Percentiles rank a stretch among this genome's conserved stretches.
phyloP scores from a whole-genome alignment of 345 rosid genomes.

The Leavenworthia alabamica region DNA sequence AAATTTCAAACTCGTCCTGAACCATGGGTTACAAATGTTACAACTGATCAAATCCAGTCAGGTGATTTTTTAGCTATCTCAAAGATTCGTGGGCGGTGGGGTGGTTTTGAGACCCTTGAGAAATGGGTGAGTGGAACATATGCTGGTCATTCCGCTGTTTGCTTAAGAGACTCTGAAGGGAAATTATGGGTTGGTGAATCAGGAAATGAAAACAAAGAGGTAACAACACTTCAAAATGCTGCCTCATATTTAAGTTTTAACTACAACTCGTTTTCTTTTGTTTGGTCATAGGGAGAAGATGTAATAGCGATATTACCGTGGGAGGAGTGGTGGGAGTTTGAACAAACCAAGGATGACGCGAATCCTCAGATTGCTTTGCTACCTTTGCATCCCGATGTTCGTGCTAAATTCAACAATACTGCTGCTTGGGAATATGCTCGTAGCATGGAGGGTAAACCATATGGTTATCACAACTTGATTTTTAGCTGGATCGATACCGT shows the following conservation, averaged over 20 bases:
- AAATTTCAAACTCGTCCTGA: slow-evolving; percentile 64
- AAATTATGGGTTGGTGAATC: slow-evolving; percentile 97
- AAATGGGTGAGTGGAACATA: slow-evolving; percentile 98
- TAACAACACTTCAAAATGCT: slow-evolving; percentile 9
- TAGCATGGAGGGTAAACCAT: slow-evolving; percentile 81
- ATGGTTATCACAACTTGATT: slow-evolving; percentile 95
- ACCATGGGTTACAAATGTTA: slow-evolving; percentile 72
- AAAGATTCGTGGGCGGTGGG: slow-evolving; percentile 89
- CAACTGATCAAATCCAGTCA: slow-evolving; percentile 62
- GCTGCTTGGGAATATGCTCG: slow-evolving; percentile 94
- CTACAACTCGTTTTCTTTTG: background rate
- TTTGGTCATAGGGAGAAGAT: slow-evolving; percentile 68
- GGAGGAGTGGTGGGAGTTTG: slow-evolving; percentile 99
- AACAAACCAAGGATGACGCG: slow-evolving; percentile 74
- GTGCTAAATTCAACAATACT: slow-evolving; percentile 72
- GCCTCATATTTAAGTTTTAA: background rate
- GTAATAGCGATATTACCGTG: slow-evolving; percentile 71
- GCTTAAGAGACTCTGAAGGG: slow-evolving; percentile 79
- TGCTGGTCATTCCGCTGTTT: slow-evolving; percentile 92
- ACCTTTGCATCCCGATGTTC: slow-evolving; percentile 81
- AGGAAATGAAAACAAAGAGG: slow-evolving; percentile 89
- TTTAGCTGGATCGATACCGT: slow-evolving; percentile 97
- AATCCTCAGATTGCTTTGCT: slow-evolving; percentile 89
- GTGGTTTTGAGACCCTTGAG: slow-evolving; percentile 96
- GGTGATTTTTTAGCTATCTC: slow-evolving; percentile 89